Percentiles rank a stretch among this genome's conserved stretches.
phyloP scores from a whole-genome alignment of 768 basidiomycete species.

The Russula griseocarnosa region DNA sequence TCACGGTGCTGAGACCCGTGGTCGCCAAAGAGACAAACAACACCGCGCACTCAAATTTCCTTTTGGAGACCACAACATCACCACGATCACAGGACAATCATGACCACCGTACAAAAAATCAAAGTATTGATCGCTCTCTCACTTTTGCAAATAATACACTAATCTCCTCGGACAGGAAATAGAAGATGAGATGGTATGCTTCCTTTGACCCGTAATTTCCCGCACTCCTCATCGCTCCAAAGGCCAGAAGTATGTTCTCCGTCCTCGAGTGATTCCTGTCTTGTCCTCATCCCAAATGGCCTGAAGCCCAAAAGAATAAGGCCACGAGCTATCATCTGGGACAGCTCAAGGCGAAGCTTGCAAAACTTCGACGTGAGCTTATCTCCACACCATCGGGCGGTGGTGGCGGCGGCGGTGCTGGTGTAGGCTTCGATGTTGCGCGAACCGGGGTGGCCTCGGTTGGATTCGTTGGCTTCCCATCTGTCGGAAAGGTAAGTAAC shows the following conservation, averaged over 20 bases:
- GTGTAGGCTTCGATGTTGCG: conserved; percentile 96
- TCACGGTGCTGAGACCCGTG: background rate
- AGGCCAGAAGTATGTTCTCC: conserved; percentile 72
- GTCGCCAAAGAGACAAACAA: background rate
- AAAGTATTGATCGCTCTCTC: conserved; percentile 47
- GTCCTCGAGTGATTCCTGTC: conserved; percentile 19
- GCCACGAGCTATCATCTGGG: conserved; percentile 95
- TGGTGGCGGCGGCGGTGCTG: conserved; percentile 81
- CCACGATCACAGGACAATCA: conserved; percentile 39
- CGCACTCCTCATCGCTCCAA: conserved; percentile 32
- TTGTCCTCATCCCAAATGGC: conserved; percentile 19
- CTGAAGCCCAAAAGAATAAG: conserved; percentile 90
- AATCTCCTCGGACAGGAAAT: conserved; percentile 56
- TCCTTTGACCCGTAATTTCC: conserved; percentile 21
- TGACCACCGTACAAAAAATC: conserved; percentile 91
- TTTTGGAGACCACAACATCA: background rate
- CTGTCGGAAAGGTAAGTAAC: conserved; percentile 78
- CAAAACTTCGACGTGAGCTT: conserved; percentile 92
- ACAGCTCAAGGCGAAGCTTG: conserved; percentile 96
- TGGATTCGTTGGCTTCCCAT: conserved; percentile 88
- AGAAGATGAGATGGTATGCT: conserved; percentile 92
- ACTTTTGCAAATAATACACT: conserved; percentile 12
- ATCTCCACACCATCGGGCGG: conserved; percentile 71
- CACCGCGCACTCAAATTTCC: background rate
- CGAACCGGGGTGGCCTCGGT: conserved; percentile 97